Evolutionary conservation across 176 grass and related monocot species (phyloP).

Genomic region (Urochloa ruziziensis): DNA sequence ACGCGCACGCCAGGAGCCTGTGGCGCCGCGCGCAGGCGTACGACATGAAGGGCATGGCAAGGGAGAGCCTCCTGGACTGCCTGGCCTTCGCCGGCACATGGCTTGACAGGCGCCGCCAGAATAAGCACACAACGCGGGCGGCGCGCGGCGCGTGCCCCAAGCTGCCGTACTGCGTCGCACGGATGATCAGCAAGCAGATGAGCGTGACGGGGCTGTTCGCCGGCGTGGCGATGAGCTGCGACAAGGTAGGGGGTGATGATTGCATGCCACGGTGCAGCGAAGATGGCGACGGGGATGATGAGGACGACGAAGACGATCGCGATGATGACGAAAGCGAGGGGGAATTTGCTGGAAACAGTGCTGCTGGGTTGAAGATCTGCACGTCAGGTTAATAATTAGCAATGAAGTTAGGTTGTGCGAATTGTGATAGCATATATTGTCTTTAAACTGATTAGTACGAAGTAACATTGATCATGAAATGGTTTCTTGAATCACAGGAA

Average conservation of each 20-base stretch:
- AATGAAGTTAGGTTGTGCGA: not conserved
- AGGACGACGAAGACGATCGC: not conserved
- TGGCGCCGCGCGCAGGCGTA: slow-evolving; percentile 89
- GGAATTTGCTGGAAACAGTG: slow-evolving; percentile 12
- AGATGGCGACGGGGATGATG: not conserved
- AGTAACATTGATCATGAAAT: not conserved
- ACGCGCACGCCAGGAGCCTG: slow-evolving; percentile 72
- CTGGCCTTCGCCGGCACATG: slow-evolving; percentile 64
- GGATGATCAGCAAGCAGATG: slow-evolving; percentile 96
- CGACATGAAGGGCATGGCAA: slow-evolving; percentile 91
- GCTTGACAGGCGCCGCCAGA: slow-evolving; percentile 26
- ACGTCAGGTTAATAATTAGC: slow-evolving; percentile 25
- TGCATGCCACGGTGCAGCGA: slow-evolving; percentile 8
- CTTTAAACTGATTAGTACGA: not conserved
- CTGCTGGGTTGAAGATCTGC: slow-evolving; percentile 17
- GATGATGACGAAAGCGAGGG: slow-evolving; percentile 31
- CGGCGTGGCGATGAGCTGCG: not conserved
- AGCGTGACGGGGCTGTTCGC: slow-evolving; percentile 57
- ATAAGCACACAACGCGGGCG: not conserved
- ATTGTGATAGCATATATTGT: not conserved
- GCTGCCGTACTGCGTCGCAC: slow-evolving; percentile 71
- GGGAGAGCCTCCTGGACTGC: slow-evolving; percentile 93
- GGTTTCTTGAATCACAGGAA: slow-evolving; percentile 44
- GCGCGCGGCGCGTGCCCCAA: slow-evolving; percentile 31
- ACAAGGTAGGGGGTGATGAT: slow-evolving; percentile 9